Evolutionary conservation across 2,329 filamentous ascomycete species (phyloP).

Genomic region (Nothophoma quercina): DNA sequence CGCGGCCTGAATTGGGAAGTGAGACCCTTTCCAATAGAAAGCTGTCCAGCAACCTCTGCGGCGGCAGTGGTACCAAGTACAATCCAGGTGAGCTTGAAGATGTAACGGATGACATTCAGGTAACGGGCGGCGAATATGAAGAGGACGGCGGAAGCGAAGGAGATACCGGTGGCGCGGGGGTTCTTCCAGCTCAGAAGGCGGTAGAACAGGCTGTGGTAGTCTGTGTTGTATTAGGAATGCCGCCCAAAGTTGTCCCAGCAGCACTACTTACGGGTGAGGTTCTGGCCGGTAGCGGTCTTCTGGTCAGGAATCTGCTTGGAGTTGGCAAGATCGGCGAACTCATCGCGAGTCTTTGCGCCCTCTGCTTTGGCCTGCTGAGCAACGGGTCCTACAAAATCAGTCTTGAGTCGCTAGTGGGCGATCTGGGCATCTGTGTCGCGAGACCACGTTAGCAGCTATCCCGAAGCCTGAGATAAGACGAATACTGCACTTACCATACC

Average conservation of each 20-base stretch:
- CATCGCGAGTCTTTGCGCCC: constrained; percentile 62
- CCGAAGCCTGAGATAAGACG: constrained; percentile 5
- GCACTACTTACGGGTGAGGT: constrained; percentile 63
- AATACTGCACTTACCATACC: constrained; percentile 50
- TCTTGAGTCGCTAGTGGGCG: constrained; percentile 22
- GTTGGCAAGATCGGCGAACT: constrained; percentile 66
- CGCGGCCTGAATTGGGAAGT: constrained; percentile 68
- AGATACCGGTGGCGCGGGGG: constrained; percentile 68
- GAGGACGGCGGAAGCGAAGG: constrained; percentile 62
- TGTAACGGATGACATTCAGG: constrained; percentile 67
- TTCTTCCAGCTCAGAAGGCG: constrained; percentile 72
- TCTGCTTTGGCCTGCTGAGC: constrained; percentile 65
- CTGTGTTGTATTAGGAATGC: constrained; percentile 43
- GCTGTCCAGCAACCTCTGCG: constrained; percentile 64
- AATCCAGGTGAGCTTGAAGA: constrained; percentile 67
- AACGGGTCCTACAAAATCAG: constrained; percentile 58
- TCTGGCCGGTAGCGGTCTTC: constrained; percentile 66
- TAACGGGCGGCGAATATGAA: constrained; percentile 71
- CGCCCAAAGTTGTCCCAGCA: not conserved
- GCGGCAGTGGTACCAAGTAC: constrained; percentile 66
- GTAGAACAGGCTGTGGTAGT: constrained; percentile 73
- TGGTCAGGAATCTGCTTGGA: constrained; percentile 61
- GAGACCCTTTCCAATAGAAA: constrained; percentile 65
- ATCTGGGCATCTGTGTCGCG: constrained; percentile 39
- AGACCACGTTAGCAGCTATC: constrained; percentile 37